Evolutionary conservation across 331 rosid genomes (phyloP), one percentile per base, ranked within the genome.

Genomic region (Pyracantha coccinea): DNA sequence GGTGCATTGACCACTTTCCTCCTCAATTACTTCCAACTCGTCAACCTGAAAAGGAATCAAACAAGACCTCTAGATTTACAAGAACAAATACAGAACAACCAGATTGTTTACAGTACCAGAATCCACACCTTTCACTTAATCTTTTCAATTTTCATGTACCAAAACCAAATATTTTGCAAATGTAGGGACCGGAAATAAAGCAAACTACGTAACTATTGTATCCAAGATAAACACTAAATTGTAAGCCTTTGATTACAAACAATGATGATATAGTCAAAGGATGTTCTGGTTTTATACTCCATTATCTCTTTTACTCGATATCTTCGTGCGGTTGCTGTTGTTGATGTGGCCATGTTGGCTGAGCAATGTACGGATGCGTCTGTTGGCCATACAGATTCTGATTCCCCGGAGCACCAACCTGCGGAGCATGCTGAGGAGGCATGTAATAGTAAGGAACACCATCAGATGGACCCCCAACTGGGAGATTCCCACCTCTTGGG

Each of bases 371-470:
- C 62, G 82, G 76, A 60, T 66, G 83, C 4, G 61, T 31, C 66
- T 76, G 83, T 32, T 84, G 89, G 60, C 81, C 86, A 54, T 85
- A 62, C 28, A 66, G 58, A 47, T 68, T 13, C 50, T 82, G 90
- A 80, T 86, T 77, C 64, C 78, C 78, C 1, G 90, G 84, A 62
- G 88, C 62, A 44, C 83, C 88, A 68, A 78, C 77, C 71, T 75
- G 80, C 27, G 77, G 72, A 47, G 79, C 83, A 25, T 79, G 86
- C 69, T 77, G 89, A 68, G 91, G 54, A 57, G 82, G 85, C 82
- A 85, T 72, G 61, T 81, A 89, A 53, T 89, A 83, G 82, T 81
- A 85, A 52, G 92, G 88, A 63, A 80, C 80, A 52, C 83, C 87
- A 31, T 72, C 83, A 68, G 75, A 77, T 0, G 84, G 69, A 50